Base-by-base conservation (phyloP, 129 eudicot genomes). In the Artemisia annua region DNA sequence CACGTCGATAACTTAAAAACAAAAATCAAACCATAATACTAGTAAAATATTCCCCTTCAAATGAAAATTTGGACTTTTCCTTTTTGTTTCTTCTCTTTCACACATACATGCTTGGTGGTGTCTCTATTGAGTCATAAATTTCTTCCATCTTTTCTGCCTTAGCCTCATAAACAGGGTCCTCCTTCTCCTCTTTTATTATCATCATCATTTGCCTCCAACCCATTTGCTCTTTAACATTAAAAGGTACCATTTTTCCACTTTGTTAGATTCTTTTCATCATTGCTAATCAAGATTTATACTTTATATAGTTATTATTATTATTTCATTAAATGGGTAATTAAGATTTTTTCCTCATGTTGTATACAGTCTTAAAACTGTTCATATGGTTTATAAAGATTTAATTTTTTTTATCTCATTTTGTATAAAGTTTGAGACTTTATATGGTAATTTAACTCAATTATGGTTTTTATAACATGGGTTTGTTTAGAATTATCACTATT, bases 131-230 rank as follows among this genome's bases (percentile, higher is more conserved):
- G 30, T 78, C 82, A 78, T 70, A 71, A 70, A 63, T 78, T 78
- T 63, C 72, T 65, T 55, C 39, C 82, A 71, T 71, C 72, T 71
- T 78, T 49, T 61, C 46, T 52, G 82, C 22, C 77, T 69, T 51
- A 63, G 22, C 82, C 59, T 71, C 66, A 70, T 39, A 63, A 77
- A 62, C 71, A 61, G 66, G 71, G 66, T 43, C 74, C 48, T 67
- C 20, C 66, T 44, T 3, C 17, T 10, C 22, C 51, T 70, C 81
- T 77, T 62, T 63, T 39, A 59, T 77, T 70, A 17, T 56, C 72
- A 70, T 52, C 71, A 53, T 62, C 22, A 20, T 20, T 20, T 22
- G 50, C 8, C 52, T n/a, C 69, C 53, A 48, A 46, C 55, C 52
- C 50, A 77, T 8, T 32, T 77, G 30, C 12, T 50, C 75, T 61